These are phyloP conservation scores for Pugionium cornutum DNA, from an alignment of 345 rosid genomes.

Conservation along the genomic window DNA sequence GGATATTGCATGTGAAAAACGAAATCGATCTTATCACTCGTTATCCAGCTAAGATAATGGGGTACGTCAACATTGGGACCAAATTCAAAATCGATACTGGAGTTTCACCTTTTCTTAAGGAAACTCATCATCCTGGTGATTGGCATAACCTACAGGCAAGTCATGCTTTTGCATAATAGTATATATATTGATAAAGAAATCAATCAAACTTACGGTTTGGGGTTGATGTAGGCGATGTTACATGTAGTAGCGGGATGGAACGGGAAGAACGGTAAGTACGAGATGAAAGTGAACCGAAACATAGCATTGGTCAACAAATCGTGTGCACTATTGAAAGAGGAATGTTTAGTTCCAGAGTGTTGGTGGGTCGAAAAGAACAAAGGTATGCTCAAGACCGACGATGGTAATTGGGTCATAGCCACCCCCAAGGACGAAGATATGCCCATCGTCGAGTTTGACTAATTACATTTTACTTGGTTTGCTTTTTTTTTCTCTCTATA, in stretches of 20 bases:
- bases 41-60: slow-evolving; percentile 66
- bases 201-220: not conserved
- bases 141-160: slow-evolving; percentile 67
- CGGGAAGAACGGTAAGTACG: slow-evolving; percentile 53
- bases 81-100: slow-evolving; percentile 69
- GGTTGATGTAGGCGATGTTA: slow-evolving; percentile 63
- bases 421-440: slow-evolving; percentile 60
- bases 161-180: not conserved
- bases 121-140: slow-evolving; percentile 68
- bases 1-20: slow-evolving; percentile 59
- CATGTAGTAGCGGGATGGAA: slow-evolving; percentile 83
- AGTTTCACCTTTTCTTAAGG: slow-evolving; percentile 63
- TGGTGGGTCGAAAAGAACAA: slow-evolving; percentile 96
- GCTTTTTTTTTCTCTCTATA: not conserved
- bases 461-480: not conserved
- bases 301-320: slow-evolving; percentile 84
- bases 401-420: slow-evolving; percentile 67
- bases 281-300: slow-evolving; percentile 68
- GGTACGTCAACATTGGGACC: slow-evolving; percentile 50
- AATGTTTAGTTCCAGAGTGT: slow-evolving; percentile 66
- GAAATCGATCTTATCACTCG: slow-evolving; percentile 68
- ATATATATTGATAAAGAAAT: too few species aligned
- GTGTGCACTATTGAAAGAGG: slow-evolving; percentile 57
- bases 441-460: slow-evolving; percentile 44
- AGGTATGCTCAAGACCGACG: slow-evolving; percentile 56